Percentiles rank a stretch among this genome's conserved stretches.
Evolutionary conservation across 2,329 filamentous ascomycete species (phyloP).

Genomic region (Magnaporthiopsis poae): DNA sequence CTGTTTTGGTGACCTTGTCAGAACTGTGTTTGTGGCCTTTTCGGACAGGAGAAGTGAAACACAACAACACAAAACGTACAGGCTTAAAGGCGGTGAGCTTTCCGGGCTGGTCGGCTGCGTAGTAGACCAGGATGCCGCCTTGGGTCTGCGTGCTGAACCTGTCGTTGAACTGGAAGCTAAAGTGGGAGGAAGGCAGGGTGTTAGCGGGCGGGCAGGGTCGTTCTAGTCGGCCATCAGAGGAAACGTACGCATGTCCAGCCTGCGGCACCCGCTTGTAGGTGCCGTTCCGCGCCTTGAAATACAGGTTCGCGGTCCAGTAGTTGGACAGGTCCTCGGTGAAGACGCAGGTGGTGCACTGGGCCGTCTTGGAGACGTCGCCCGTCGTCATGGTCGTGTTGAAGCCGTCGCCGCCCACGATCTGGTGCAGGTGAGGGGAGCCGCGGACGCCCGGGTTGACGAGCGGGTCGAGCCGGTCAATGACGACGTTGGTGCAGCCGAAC

Average conservation of each 20-base stretch:
- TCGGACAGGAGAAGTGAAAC: conserved; percentile 7
- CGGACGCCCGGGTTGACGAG: conserved; percentile 14
- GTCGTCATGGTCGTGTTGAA: conserved; percentile 19
- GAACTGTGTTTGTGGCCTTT: too few species aligned
- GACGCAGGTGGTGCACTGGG: conserved; percentile 30
- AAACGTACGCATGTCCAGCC: conserved; percentile 6
- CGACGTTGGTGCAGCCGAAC: conserved; percentile 13
- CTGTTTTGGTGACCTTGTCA: conserved; percentile 17
- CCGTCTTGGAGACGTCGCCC: conserved; percentile 17
- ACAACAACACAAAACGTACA: conserved; percentile 31
- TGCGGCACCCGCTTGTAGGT: conserved; percentile 23
- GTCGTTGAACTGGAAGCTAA: conserved; percentile 29
- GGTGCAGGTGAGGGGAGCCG: conserved; percentile 13
- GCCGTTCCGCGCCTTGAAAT: conserved; percentile 26
- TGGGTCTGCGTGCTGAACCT: conserved; percentile 30
- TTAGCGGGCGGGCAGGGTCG: background rate
- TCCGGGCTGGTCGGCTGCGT: conserved; percentile 31
- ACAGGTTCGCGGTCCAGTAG: conserved; percentile 29
- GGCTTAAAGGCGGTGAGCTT: conserved; percentile 36
- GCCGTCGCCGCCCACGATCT: conserved; percentile 17
- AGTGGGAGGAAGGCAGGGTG: conserved; percentile 9
- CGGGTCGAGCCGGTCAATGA: conserved; percentile 12
- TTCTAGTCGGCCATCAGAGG: too few species aligned
- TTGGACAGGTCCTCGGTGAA: conserved; percentile 29
- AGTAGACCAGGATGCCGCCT: conserved; percentile 37